Conservation (phyloP, 2,329 filamentous ascomycete species). For the Gaeumannomyces tritici region DNA sequence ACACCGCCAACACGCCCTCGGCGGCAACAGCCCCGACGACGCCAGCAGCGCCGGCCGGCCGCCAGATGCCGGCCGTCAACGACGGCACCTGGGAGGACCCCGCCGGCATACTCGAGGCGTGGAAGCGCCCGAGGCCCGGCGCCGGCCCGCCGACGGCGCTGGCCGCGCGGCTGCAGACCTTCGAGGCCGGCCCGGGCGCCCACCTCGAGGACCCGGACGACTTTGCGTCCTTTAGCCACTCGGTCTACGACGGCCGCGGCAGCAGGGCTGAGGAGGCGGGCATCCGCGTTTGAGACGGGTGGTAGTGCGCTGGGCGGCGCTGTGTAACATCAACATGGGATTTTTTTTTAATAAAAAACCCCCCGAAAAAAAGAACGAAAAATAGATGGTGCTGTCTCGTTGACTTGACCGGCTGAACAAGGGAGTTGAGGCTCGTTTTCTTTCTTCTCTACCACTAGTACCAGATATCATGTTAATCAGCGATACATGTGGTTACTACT, state of each 20-base stretch:
- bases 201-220: conserved; percentile 19
- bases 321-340: no score
- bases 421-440: no score
- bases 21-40: conserved; percentile 20
- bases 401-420: no score
- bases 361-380: no score
- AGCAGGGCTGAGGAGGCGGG: conserved; percentile 21
- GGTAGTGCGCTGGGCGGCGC: not conserved
- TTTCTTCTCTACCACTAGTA: no score
- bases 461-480: no score
- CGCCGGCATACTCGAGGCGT: conserved; percentile 9
- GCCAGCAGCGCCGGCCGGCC: not conserved
- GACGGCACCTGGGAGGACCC: conserved; percentile 9
- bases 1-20: conserved; percentile 15
- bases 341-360: no score
- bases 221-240: conserved; percentile 23
- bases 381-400: no score
- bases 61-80: not conserved
- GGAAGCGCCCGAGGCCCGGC: conserved; percentile 10
- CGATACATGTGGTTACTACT: no score
- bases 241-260: conserved; percentile 20
- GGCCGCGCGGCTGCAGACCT: conserved; percentile 17
- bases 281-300: conserved; percentile 5
- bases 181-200: conserved; percentile 14
- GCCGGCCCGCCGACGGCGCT: conserved; percentile 7